phyloP scores from a whole-genome alignment of 345 rosid species.

The Eutrema yunnanense region DNA sequence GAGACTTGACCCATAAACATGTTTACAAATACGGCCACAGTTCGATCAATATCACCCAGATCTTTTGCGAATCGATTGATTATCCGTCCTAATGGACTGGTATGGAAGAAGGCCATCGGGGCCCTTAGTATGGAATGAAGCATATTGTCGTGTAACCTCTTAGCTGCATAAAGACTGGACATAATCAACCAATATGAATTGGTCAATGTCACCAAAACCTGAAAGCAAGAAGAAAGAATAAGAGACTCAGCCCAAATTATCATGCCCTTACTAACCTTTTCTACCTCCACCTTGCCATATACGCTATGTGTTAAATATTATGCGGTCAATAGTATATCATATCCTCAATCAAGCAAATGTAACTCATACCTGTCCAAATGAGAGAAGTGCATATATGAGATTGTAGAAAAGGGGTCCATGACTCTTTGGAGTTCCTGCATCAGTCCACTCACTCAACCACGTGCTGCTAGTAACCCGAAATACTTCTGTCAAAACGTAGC shows the following conservation, averaged over 20 bases:
- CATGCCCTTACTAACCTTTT: neutral
- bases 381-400: slow-evolving; percentile 57
- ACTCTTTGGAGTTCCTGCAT: slow-evolving; percentile 44
- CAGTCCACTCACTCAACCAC: slow-evolving; percentile 97
- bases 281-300: too few relatives aligned
- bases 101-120: slow-evolving; percentile 95
- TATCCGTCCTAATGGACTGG: slow-evolving; percentile 92
- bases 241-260: slow-evolving; percentile 7
- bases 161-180: slow-evolving; percentile 91
- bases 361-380: slow-evolving; percentile 77
- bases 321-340: neutral
- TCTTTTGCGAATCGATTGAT: slow-evolving; percentile 98
- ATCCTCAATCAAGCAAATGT: neutral
- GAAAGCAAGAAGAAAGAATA: slow-evolving; percentile 26
- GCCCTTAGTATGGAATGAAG: slow-evolving; percentile 87
- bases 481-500: slow-evolving; percentile 74
- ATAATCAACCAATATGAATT: slow-evolving; percentile 93
- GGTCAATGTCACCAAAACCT: slow-evolving; percentile 77
- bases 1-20: slow-evolving; percentile 83
- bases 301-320: too few relatives aligned
- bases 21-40: slow-evolving; percentile 64
- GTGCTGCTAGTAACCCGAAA: slow-evolving; percentile 90
- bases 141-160: slow-evolving; percentile 83
- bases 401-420: slow-evolving; percentile 78
- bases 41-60: slow-evolving; percentile 93